A percentile compares a stretch with the other conserved stretches of the same genome.
Conservation (phyloP, 2,329 filamentous ascomycete genomes). For the Colletotrichum sp. region DNA sequence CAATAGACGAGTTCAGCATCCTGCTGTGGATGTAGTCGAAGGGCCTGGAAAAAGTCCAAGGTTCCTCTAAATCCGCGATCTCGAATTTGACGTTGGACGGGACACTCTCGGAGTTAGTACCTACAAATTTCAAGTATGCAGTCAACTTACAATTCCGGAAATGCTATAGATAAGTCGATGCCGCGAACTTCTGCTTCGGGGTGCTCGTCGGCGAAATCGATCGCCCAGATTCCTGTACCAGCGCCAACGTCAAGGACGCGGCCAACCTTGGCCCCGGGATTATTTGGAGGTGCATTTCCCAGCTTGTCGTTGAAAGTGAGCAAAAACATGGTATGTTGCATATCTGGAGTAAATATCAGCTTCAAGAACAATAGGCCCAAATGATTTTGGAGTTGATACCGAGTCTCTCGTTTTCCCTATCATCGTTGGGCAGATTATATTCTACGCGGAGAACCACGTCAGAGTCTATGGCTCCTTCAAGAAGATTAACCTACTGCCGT, state of each 20-base stretch:
- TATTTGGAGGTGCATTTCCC: slow-evolving; percentile 27
- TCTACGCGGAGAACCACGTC: background rate
- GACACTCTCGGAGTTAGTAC: slow-evolving; percentile 20
- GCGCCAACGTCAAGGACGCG: slow-evolving; percentile 51
- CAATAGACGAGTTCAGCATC: background rate
- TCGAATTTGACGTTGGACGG: slow-evolving; percentile 51
- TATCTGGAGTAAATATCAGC: slow-evolving; percentile 23
- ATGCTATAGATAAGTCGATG: slow-evolving; percentile 45
- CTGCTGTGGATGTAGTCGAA: slow-evolving; percentile 6
- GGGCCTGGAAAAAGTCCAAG: slow-evolving; percentile 32
- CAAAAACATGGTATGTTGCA: slow-evolving; percentile 39
- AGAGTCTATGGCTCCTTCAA: background rate
- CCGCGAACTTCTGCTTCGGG: slow-evolving; percentile 32
- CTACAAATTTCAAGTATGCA: background rate
- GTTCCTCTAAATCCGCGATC: slow-evolving; percentile 38
- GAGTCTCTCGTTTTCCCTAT: background rate
- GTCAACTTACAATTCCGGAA: slow-evolving; percentile 35
- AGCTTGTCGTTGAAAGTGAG: slow-evolving; percentile 36
- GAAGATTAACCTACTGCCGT: background rate
- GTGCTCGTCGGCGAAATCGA: slow-evolving; percentile 43
- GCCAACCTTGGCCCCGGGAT: slow-evolving; percentile 21
- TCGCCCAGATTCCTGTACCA: slow-evolving; percentile 50
- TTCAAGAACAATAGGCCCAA: too few species aligned
- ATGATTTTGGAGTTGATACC: background rate
- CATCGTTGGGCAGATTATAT: slow-evolving; percentile 6